Evolutionary conservation across 1,284 basidiomycete species (phyloP).

Genomic region (Rhodotorula sp.): DNA sequence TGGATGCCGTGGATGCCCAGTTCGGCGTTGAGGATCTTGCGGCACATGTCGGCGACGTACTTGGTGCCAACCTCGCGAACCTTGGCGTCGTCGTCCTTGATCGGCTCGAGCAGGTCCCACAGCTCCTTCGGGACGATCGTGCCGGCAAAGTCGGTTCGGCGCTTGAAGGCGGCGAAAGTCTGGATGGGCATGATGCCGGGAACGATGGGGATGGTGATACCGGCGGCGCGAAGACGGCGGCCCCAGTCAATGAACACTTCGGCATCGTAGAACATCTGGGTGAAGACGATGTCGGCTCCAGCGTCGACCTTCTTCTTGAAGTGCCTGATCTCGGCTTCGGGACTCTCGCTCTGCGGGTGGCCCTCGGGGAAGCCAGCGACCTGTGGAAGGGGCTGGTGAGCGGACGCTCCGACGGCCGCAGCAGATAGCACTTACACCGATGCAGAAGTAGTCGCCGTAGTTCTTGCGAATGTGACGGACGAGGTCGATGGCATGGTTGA

Average conservation of each 20-base stretch:
- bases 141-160: conserved; percentile 85
- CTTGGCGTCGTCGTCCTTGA: conserved; percentile 61
- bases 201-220: conserved; percentile 86
- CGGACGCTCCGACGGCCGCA: conserved; percentile 8
- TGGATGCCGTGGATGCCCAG: conserved; percentile 42
- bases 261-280: conserved; percentile 96
- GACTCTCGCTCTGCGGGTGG: conserved; percentile 67
- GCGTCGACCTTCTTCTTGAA: conserved; percentile 90
- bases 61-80: conserved; percentile 48
- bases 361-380: conserved; percentile 84
- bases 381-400: conserved; percentile 34
- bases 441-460: conserved; percentile 81
- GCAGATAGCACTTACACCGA: conserved; percentile 61
- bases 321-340: conserved; percentile 70
- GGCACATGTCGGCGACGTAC: conserved; percentile 41
- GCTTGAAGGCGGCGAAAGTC: conserved; percentile 87
- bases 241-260: conserved; percentile 78
- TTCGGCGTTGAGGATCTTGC: conserved; percentile 36
- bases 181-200: conserved; percentile 99
- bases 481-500: conserved; percentile 84
- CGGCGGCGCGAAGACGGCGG: conserved; percentile 66
- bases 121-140: conserved; percentile 72
- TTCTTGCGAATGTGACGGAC: conserved; percentile 86
- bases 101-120: conserved; percentile 68
- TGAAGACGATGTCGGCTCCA: conserved; percentile 93